phyloP scores from a whole-genome alignment of 2,329 filamentous ascomycete genomes.

The Drechslerella dactyloides region DNA sequence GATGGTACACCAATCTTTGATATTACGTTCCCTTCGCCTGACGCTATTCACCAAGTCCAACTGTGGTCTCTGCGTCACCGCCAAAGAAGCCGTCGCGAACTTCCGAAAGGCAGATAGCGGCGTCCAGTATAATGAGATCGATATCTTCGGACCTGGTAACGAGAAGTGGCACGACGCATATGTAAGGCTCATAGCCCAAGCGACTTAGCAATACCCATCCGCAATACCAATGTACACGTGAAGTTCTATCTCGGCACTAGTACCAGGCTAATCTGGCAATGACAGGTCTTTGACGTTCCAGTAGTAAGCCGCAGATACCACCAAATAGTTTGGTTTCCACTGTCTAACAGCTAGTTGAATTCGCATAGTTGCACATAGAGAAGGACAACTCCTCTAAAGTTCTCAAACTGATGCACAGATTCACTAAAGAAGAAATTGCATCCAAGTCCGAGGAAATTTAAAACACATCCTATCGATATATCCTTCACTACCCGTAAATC shows the following conservation, averaged over 20 bases:
- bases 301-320: constrained; percentile 9
- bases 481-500: too few relatives aligned
- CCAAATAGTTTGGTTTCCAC: neutral
- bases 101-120: constrained; percentile 11
- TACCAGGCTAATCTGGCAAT: neutral
- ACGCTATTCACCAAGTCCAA: constrained; percentile 41
- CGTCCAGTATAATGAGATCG: constrained; percentile 15
- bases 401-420: constrained; percentile 42
- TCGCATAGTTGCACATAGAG: constrained; percentile 27
- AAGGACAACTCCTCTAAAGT: constrained; percentile 17
- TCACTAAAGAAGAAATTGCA: constrained; percentile 22
- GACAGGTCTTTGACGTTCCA: constrained; percentile 38
- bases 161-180: constrained; percentile 47
- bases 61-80: constrained; percentile 33
- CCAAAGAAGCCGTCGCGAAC: constrained; percentile 18
- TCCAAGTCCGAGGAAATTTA: constrained; percentile 16
- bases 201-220: too few relatives aligned
- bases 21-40: constrained; percentile 29
- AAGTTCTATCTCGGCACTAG: neutral
- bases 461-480: too few relatives aligned
- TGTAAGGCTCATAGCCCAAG: constrained; percentile 9
- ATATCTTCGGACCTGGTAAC: constrained; percentile 26
- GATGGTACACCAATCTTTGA: constrained; percentile 19
- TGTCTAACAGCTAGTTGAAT: neutral
- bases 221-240: too few relatives aligned